These are phyloP conservation scores for Pythium biforme DNA, from an alignment of 352 stramenopile species.

Conservation along the genomic window DNA sequence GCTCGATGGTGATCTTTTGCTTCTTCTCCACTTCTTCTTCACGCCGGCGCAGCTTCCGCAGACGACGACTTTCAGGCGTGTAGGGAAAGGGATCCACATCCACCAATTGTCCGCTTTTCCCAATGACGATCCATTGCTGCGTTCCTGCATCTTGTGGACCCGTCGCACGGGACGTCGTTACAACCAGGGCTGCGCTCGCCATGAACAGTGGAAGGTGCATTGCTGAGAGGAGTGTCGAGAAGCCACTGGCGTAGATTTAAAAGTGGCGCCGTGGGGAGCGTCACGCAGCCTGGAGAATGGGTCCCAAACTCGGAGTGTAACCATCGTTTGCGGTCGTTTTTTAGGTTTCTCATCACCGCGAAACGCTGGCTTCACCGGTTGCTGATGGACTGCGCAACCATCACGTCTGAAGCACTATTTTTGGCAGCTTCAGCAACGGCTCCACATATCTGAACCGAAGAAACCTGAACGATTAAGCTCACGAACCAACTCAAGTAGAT, in stretches of 20 bases:
- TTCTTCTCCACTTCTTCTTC: constrained; percentile 4
- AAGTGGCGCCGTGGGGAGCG: too few species aligned
- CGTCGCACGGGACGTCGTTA: neutral
- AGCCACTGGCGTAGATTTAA: neutral
- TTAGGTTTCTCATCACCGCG: neutral
- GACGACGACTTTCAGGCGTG: constrained; percentile 1
- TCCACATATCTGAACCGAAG: neutral
- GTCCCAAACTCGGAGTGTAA: neutral
- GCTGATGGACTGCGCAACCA: neutral
- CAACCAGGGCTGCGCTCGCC: neutral
- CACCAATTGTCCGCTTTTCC: constrained; percentile 10
- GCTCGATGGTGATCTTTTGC: neutral
- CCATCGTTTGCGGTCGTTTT: neutral
- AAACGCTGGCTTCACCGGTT: neutral
- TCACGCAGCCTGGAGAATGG: neutral
- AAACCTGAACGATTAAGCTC: neutral
- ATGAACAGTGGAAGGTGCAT: neutral
- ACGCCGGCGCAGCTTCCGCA: neutral
- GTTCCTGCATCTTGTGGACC: neutral
- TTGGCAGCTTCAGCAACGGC: neutral
- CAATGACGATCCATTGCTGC: constrained; percentile 21
- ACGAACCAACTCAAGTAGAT: too few species aligned
- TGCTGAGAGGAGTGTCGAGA: neutral
- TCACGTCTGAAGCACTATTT: neutral
- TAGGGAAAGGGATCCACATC: constrained; percentile 21